Conservation (phyloP, 345 rosid genomes). For the Ailanthus altissimus region DNA sequence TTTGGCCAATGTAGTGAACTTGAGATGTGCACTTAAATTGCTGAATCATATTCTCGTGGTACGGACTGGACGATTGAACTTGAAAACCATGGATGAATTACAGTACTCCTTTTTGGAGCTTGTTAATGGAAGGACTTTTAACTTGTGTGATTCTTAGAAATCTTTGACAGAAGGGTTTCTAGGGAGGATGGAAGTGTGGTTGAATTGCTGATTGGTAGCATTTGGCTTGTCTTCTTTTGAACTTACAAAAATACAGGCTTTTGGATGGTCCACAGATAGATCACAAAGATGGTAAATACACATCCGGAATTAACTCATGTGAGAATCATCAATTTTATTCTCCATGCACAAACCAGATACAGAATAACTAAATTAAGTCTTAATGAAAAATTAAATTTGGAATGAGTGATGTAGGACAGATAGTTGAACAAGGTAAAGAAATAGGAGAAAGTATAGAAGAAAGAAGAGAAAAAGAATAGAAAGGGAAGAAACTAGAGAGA, state of each 20-base stretch:
- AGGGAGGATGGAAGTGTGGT: background rate
- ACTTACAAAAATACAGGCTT: background rate
- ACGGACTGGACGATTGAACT: background rate
- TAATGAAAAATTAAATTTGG: too few species aligned
- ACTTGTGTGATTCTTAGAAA: background rate
- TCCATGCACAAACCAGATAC: background rate
- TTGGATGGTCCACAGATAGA: background rate
- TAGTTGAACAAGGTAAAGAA: too few species aligned
- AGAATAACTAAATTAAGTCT: background rate
- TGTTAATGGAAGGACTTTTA: background rate
- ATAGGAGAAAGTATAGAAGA: too few species aligned
- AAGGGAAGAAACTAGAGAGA: too few species aligned
- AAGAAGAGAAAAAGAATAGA: too few species aligned
- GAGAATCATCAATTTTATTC: background rate
- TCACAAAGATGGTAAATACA: background rate
- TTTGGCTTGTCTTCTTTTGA: background rate
- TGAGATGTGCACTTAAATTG: conserved; percentile 3
- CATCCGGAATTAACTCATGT: background rate
- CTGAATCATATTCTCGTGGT: background rate
- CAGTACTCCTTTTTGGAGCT: background rate
- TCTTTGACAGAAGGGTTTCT: background rate
- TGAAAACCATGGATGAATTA: background rate
- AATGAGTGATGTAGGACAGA: too few species aligned
- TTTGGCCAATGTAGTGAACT: background rate
- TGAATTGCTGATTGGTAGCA: background rate